Percentiles rank a stretch among this genome's conserved stretches.
Evolutionary conservation across 768 basidiomycete genomes (phyloP).

Genomic region (Rubroboletus satanas): DNA sequence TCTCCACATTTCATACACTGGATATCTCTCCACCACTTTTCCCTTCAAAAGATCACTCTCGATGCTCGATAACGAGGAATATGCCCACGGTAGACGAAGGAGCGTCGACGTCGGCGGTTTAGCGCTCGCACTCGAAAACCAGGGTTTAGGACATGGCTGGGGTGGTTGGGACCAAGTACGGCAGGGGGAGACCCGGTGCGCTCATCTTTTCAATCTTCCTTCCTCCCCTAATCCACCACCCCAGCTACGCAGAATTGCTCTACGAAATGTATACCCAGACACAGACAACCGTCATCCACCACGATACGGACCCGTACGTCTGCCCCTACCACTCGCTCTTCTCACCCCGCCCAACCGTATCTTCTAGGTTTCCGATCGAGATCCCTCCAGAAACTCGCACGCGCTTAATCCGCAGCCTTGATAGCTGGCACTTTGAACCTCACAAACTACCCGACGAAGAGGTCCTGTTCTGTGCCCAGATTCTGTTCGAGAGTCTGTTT

Average conservation of each 20-base stretch:
- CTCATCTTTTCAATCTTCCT: slow-evolving; percentile 10
- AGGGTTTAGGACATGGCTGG: slow-evolving; percentile 68
- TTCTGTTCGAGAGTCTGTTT: slow-evolving; percentile 85
- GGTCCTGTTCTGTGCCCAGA: slow-evolving; percentile 70
- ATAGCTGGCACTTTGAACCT: slow-evolving; percentile 90
- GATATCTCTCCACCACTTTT: not conserved
- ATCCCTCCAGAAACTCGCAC: slow-evolving; percentile 48
- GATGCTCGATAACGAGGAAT: slow-evolving; percentile 32
- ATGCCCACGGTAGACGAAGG: slow-evolving; percentile 45
- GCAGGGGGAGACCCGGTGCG: slow-evolving; percentile 48
- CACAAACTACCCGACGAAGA: slow-evolving; percentile 80
- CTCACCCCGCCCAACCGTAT: slow-evolving; percentile 11
- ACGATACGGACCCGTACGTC: slow-evolving; percentile 26
- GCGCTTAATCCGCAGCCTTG: slow-evolving; percentile 63
- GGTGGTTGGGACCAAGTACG: slow-evolving; percentile 52
- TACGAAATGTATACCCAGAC: slow-evolving; percentile 85
- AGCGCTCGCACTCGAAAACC: slow-evolving; percentile 66
- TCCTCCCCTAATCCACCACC: slow-evolving; percentile 11
- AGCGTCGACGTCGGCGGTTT: slow-evolving; percentile 92
- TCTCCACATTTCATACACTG: not conserved
- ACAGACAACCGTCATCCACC: slow-evolving; percentile 62
- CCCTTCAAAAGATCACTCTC: not conserved
- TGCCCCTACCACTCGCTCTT: not conserved
- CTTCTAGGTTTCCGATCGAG: slow-evolving; percentile 44
- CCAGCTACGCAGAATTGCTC: slow-evolving; percentile 76